Percentiles rank a stretch among this genome's conserved stretches.
These are phyloP conservation scores for Lachancea mirantina DNA, from an alignment of 805 yeast genomes.

Conservation along the genomic window DNA sequence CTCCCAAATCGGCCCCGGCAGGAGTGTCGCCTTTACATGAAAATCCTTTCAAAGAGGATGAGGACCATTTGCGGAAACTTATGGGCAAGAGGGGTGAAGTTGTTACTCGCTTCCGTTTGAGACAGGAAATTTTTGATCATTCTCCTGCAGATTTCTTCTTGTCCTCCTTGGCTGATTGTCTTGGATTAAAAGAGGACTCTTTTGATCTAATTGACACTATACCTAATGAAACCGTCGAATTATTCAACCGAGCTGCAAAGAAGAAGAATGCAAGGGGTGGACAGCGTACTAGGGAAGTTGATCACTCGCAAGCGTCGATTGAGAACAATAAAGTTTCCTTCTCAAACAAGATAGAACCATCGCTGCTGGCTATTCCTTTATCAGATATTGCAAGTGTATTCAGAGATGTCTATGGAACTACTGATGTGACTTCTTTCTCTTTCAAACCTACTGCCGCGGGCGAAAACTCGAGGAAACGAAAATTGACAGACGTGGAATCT, in stretches of 20 bases:
- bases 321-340: conserved; percentile 24
- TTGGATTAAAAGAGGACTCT: conserved; percentile 26
- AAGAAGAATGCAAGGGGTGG: conserved; percentile 25
- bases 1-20: conserved; percentile 12
- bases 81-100: conserved; percentile 27
- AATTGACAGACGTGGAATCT: conserved; percentile 19
- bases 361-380: conserved; percentile 14
- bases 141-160: conserved; percentile 30
- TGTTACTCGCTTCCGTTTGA: conserved; percentile 29
- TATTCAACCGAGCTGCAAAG: conserved; percentile 30
- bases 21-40: conserved; percentile 12
- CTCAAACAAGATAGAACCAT: conserved; percentile 15
- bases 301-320: conserved; percentile 17
- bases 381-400: conserved; percentile 22
- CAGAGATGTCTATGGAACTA: conserved; percentile 17
- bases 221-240: conserved; percentile 23
- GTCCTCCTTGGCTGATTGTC: conserved; percentile 28
- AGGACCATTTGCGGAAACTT: conserved; percentile 23
- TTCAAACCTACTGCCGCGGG: conserved; percentile 9
- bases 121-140: conserved; percentile 26
- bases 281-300: conserved; percentile 29
- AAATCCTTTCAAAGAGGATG: conserved; percentile 28
- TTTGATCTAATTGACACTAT: conserved; percentile 20
- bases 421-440: conserved; percentile 14
- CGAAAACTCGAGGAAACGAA: conserved; percentile 22